A percentile compares a stretch with the other conserved stretches of the same genome.
Conservation (phyloP, 2,329 filamentous ascomycete genomes). For the Epichloe sibirici region DNA sequence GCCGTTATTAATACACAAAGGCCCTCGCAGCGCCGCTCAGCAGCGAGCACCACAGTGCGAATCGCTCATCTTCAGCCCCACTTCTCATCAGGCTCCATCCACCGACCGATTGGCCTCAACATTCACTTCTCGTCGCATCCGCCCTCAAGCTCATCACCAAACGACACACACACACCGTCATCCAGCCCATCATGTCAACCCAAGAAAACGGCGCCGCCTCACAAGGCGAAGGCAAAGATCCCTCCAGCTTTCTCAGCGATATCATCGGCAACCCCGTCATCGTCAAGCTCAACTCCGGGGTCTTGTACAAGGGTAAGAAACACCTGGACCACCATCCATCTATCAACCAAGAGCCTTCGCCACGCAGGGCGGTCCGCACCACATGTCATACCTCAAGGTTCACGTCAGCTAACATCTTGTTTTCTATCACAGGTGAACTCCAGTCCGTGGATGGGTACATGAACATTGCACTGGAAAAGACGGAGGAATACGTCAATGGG, state of each 20-base stretch:
- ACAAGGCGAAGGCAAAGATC: slow-evolving; percentile 71
- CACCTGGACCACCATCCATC: background rate
- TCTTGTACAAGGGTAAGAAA: slow-evolving; percentile 79
- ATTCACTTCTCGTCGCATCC: background rate
- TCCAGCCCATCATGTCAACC: slow-evolving; percentile 3
- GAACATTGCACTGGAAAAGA: slow-evolving; percentile 98
- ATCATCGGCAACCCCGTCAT: slow-evolving; percentile 91
- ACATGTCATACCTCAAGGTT: background rate
- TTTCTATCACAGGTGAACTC: slow-evolving; percentile 57
- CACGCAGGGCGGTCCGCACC: background rate
- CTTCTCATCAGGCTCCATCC: background rate
- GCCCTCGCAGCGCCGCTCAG: background rate
- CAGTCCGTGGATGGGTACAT: slow-evolving; percentile 98
- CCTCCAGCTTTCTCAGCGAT: slow-evolving; percentile 82
- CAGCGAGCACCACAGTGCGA: background rate
- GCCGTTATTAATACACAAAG: no score
- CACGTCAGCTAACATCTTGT: background rate
- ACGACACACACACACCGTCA: background rate
- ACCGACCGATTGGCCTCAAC: no score
- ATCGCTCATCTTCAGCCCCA: background rate
- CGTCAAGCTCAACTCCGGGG: slow-evolving; percentile 96
- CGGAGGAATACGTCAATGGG: slow-evolving; percentile 81
- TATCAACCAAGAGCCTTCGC: no score
- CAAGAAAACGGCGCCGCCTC: slow-evolving; percentile 57
- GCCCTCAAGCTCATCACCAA: background rate